phyloP scores from a whole-genome alignment of 352 stramenopile genomes.

The Pythium phragmitis region DNA sequence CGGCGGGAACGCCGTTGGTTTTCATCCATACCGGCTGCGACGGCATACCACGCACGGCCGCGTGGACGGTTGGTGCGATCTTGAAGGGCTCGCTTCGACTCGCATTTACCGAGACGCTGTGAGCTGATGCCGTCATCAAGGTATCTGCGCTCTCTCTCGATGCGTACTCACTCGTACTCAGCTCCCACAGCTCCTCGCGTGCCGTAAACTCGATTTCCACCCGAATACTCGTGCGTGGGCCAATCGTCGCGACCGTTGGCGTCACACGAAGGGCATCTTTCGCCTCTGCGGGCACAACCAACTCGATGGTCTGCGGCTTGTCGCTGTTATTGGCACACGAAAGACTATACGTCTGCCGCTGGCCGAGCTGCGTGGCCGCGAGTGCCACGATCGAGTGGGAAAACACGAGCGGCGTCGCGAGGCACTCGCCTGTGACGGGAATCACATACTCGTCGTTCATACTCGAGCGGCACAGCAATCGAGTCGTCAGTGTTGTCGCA shows the following conservation, averaged over 20 bases:
- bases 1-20: slow-evolving; percentile 25
- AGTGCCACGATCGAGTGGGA: slow-evolving; percentile 51
- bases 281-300: slow-evolving; percentile 39
- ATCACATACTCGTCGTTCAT: slow-evolving; percentile 50
- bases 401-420: slow-evolving; percentile 45
- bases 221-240: slow-evolving; percentile 38
- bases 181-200: slow-evolving; percentile 39
- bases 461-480: slow-evolving; percentile 43
- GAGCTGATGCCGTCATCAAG: neutral
- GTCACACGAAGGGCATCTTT: slow-evolving; percentile 47
- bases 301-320: slow-evolving; percentile 39
- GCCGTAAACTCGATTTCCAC: slow-evolving; percentile 86
- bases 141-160: neutral
- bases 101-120: slow-evolving; percentile 12
- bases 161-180: slow-evolving; percentile 23
- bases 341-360: slow-evolving; percentile 40
- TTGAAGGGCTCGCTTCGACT: neutral
- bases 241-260: slow-evolving; percentile 60
- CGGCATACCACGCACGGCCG: neutral
- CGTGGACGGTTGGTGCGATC: neutral
- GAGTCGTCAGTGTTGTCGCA: slow-evolving; percentile 34
- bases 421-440: slow-evolving; percentile 34
- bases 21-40: slow-evolving; percentile 16
- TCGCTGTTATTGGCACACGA: slow-evolving; percentile 44
- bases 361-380: slow-evolving; percentile 37